A percentile compares a stretch with the other conserved stretches of the same genome.
These are phyloP conservation scores for Centaurea solstitialis DNA, from an alignment of 129 eudicot species.

Conservation along the genomic window DNA sequence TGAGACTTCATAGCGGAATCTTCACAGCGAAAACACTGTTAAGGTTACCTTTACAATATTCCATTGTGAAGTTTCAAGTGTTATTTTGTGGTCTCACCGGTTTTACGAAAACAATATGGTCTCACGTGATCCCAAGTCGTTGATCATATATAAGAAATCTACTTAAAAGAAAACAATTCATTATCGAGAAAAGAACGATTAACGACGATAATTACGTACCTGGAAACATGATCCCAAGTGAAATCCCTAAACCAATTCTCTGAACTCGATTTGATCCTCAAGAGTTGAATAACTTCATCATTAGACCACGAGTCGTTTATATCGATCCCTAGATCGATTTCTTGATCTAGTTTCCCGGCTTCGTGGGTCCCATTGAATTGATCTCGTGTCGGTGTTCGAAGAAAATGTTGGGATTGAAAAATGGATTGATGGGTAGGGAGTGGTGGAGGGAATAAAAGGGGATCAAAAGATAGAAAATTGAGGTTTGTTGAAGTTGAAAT, in stretches of 20 bases:
- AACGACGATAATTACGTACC: slow-evolving; percentile 33
- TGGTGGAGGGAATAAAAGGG: slow-evolving; percentile 42
- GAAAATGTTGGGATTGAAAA: slow-evolving; percentile 21
- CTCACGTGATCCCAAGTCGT: neutral
- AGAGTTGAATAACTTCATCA: slow-evolving; percentile 67
- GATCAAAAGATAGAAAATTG: slow-evolving; percentile 31
- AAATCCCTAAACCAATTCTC: slow-evolving; percentile 75
- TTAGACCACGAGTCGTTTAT: slow-evolving; percentile 53
- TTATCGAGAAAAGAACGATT: neutral
- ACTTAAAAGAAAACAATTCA: neutral
- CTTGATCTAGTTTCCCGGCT: slow-evolving; percentile 10
- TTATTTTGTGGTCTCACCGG: too few species aligned
- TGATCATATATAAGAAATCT: neutral
- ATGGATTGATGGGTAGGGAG: slow-evolving; percentile 37
- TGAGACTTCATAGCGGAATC: too few species aligned
- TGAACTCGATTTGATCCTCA: slow-evolving; percentile 74
- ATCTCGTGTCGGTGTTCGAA: slow-evolving; percentile 16
- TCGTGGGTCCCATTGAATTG: neutral
- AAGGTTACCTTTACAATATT: too few species aligned
- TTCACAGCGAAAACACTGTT: too few species aligned
- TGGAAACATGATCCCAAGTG: slow-evolving; percentile 88
- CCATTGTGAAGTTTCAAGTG: too few species aligned
- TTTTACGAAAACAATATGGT: too few species aligned
- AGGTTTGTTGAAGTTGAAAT: slow-evolving; percentile 32
- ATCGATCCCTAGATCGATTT: slow-evolving; percentile 6